Conservation (phyloP, 1,139 yeast genomes). For the Candida sanyaensis region DNA sequence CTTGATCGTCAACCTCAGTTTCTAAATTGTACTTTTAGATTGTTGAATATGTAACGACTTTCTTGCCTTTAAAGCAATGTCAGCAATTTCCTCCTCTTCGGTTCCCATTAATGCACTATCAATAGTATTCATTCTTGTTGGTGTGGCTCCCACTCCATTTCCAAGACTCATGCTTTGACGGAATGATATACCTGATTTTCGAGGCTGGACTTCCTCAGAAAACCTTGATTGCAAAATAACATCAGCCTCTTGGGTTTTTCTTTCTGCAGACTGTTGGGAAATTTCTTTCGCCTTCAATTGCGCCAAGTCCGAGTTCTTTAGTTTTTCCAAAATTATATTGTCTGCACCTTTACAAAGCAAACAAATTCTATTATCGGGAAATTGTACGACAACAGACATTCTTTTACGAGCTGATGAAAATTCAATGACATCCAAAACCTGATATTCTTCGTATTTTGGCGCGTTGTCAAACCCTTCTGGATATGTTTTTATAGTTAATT, state of each 20-base stretch:
- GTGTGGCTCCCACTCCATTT: conserved; percentile 11
- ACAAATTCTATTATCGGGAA: conserved; percentile 80
- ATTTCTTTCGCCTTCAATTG: conserved; percentile 63
- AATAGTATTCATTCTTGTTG: conserved; percentile 46
- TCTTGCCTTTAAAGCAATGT: conserved; percentile 59
- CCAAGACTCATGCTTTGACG: conserved; percentile 33
- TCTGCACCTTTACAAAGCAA: conserved; percentile 95
- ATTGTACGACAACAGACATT: conserved; percentile 83
- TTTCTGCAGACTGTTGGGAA: conserved; percentile 54
- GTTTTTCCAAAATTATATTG: conserved; percentile 79
- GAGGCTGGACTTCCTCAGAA: conserved; percentile 35
- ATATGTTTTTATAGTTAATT: conserved; percentile 69
- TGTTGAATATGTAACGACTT: conserved; percentile 68
- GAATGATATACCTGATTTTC: conserved; percentile 30
- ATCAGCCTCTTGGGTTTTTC: conserved; percentile 84
- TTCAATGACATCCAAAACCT: conserved; percentile 78
- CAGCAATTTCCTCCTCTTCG: conserved; percentile 58
- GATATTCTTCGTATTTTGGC: conserved; percentile 67
- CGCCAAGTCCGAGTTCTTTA: conserved; percentile 62
- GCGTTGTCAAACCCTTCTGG: conserved; percentile 76
- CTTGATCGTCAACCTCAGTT: conserved; percentile 5
- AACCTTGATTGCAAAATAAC: conserved; percentile 56
- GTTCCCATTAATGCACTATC: conserved; percentile 57
- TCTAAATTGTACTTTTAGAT: conserved; percentile 53
- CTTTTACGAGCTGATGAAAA: conserved; percentile 88